Evolutionary conservation across 768 basidiomycete genomes (phyloP).

Genomic region (Boletus rubescentipes): DNA sequence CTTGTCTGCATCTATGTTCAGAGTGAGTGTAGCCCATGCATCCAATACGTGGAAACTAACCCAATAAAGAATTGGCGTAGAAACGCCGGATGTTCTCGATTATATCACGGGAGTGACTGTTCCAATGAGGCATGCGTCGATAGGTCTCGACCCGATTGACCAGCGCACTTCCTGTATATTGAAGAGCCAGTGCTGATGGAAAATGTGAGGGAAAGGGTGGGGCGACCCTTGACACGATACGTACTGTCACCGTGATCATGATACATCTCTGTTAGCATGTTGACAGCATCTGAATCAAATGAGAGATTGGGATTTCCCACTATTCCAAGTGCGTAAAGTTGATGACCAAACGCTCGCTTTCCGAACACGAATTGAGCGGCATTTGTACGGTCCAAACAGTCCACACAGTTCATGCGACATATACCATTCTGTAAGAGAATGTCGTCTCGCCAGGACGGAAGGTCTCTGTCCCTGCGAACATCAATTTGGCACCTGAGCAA

Average conservation of each 20-base stretch:
- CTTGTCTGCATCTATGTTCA: constrained; percentile 82
- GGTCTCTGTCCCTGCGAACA: constrained; percentile 30
- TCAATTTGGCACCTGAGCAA: background rate
- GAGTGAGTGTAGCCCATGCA: background rate
- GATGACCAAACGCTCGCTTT: constrained; percentile 91
- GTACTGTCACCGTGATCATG: constrained; percentile 95
- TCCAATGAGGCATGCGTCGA: constrained; percentile 94
- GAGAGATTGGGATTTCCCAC: constrained; percentile 81
- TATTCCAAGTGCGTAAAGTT: constrained; percentile 91
- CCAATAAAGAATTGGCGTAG: constrained; percentile 91
- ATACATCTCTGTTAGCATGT: constrained; percentile 98
- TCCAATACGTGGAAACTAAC: constrained; percentile 35
- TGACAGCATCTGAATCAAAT: constrained; percentile 92
- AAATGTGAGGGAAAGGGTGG: background rate
- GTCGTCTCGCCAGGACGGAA: constrained; percentile 50
- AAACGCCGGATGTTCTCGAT: constrained; percentile 94
- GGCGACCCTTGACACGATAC: constrained; percentile 25
- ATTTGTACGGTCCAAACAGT: constrained; percentile 95
- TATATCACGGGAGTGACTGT: constrained; percentile 94
- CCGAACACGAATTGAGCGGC: constrained; percentile 97
- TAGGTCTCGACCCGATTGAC: constrained; percentile 97
- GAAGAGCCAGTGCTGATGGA: constrained; percentile 78
- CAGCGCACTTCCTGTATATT: constrained; percentile 95
- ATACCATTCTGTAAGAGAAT: constrained; percentile 91
- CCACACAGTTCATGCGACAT: constrained; percentile 93